Evolutionary conservation across 345 rosid genomes (phyloP), one percentile per base, ranked within the genome.

Genomic region (Chamaenerion angustifolium): DNA sequence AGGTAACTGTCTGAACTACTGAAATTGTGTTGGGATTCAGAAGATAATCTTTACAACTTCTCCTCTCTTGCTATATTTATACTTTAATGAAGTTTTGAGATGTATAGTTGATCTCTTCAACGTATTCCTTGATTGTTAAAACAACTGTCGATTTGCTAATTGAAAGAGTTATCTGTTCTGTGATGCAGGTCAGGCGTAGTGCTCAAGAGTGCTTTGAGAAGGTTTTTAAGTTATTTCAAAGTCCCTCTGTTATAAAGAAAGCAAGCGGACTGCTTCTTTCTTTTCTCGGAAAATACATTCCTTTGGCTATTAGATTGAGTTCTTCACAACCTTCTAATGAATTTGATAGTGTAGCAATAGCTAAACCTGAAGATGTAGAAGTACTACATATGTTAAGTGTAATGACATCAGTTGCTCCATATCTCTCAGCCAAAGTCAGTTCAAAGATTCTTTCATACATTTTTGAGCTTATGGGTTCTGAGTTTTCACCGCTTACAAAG

Each of bases 171-270:
- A 27, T 3, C 16, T n/a, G 19, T 53, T 14, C 40, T 12, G 37
- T 53, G 40, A 55, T 68, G 49, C 75, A 90, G 95, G 84, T 92
- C 37, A 66, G 96, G 49, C 76, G 83, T 64, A 68, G 82, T 58
- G 85, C 93, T 42, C 96, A 82, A 74, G 93, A 80, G 56, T 80
- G 80, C 63, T 59, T 87, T 42, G 78, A 72, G 64, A 82, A 83
- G 58, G 62, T 70, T 45, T 71, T 84, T 42, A 73, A 69, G 66
- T 70, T 72, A 43, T 66, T 82, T 13, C 55, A 45, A 35, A 68
- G 64, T 51, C 56, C 79, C 15, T 15, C 50, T 66, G 77, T 74
- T 67, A 65, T 64, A 37, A 65, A 75, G 74, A 79, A 84, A 56
- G 86, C 92, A 8, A 80, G 93, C 75, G 74, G 67, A 55, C 52